A percentile compares a stretch with the other conserved stretches of the same genome.
These are phyloP conservation scores for Coelastrella sp. DNA, from an alignment of 139 green algal genomes.

Conservation along the genomic window DNA sequence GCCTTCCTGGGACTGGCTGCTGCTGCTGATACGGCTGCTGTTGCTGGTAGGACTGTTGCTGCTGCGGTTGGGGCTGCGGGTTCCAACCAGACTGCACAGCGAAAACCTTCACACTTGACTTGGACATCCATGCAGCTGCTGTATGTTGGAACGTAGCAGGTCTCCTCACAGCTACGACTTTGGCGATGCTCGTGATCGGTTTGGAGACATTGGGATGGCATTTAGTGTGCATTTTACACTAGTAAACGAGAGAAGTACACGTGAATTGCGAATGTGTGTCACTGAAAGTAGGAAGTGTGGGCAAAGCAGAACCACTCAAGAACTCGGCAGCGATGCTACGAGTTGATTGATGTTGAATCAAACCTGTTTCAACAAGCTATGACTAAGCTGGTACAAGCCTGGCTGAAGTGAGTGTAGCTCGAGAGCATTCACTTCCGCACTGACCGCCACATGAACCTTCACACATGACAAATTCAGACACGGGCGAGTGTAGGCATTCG, in stretches of 20 bases:
- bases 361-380: too few relatives aligned
- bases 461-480: neutral
- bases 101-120: neutral
- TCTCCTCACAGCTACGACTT: neutral
- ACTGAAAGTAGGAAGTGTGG: too few relatives aligned
- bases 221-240: too few relatives aligned
- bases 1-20: constrained; percentile 6
- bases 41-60: constrained; percentile 1
- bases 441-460: neutral
- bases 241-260: too few relatives aligned
- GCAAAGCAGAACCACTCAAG: too few relatives aligned
- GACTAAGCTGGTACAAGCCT: too few relatives aligned
- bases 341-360: too few relatives aligned
- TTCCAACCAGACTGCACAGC: constrained; percentile 36
- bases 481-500: neutral
- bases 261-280: too few relatives aligned
- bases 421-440: too few relatives aligned
- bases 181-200: neutral
- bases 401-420: too few relatives aligned
- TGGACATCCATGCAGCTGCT: constrained; percentile 17
- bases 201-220: neutral
- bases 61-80: constrained; percentile 48
- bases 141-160: neutral
- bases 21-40: constrained; percentile 1
- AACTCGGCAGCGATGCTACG: too few relatives aligned